Conservation (phyloP, 2,329 filamentous ascomycete genomes). For the Coniochaeta sp. region DNA sequence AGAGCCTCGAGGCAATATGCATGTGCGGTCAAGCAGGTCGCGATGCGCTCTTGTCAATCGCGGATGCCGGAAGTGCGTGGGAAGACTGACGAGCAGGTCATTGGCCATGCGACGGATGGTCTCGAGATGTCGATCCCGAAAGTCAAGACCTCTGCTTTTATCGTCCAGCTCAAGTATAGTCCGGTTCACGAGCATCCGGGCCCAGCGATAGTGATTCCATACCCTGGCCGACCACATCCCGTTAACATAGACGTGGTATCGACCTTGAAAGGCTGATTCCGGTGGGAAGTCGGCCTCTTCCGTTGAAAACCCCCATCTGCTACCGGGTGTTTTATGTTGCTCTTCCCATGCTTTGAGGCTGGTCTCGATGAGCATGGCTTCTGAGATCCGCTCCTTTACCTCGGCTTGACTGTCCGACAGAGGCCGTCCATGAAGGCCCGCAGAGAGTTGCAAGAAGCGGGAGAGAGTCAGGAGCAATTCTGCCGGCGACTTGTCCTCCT, state of each 20-base stretch:
- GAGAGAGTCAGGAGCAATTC: slow-evolving; percentile 33
- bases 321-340: slow-evolving; percentile 15
- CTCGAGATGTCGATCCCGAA: slow-evolving; percentile 19
- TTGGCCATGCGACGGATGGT: slow-evolving; percentile 30
- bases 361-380: slow-evolving; percentile 31
- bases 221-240: slow-evolving; percentile 42
- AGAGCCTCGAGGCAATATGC: slow-evolving; percentile 7
- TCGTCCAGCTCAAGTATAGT: slow-evolving; percentile 35
- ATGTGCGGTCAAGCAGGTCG: slow-evolving; percentile 23
- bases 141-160: background rate
- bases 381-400: slow-evolving; percentile 25
- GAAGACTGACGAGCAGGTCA: slow-evolving; percentile 37
- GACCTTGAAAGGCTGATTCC: slow-evolving; percentile 39
- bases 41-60: slow-evolving; percentile 21
- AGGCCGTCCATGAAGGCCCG: slow-evolving; percentile 23
- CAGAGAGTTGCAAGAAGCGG: slow-evolving; percentile 31
- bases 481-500: slow-evolving; percentile 28
- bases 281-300: slow-evolving; percentile 22
- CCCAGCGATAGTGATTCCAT: slow-evolving; percentile 55
- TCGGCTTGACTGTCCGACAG: slow-evolving; percentile 27
- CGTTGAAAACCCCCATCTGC: slow-evolving; percentile 29
- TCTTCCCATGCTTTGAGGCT: slow-evolving; percentile 31
- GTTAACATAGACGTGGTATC: slow-evolving; percentile 48
- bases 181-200: slow-evolving; percentile 45
- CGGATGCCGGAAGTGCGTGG: slow-evolving; percentile 46